Conservation (phyloP, 2,329 filamentous ascomycete genomes). For the Diaporthe destruens region DNA sequence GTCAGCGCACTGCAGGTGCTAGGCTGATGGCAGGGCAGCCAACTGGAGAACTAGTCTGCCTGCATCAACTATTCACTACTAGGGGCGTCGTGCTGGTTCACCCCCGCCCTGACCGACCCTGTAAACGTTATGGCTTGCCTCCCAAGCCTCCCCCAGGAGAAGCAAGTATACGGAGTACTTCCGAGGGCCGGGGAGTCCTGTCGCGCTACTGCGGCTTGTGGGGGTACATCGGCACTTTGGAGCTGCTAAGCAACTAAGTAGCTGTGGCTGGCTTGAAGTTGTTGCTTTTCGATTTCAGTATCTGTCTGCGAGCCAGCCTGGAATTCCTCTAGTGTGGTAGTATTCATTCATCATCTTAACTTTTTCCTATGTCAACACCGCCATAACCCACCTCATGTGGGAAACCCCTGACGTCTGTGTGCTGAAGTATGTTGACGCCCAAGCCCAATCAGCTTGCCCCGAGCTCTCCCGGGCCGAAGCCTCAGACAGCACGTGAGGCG, state of each 20-base stretch:
- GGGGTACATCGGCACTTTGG: conserved; percentile 18
- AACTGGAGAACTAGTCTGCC: conserved; percentile 14
- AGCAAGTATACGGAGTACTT: neutral
- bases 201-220: conserved; percentile 24
- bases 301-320: neutral
- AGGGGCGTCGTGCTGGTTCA: neutral
- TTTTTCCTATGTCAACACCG: neutral
- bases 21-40: conserved; percentile 5
- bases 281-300: neutral
- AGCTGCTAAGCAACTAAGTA: neutral
- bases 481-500: neutral
- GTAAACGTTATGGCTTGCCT: conserved; percentile 3
- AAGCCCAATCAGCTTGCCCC: neutral
- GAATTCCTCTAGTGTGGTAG: neutral
- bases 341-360: neutral
- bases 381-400: neutral
- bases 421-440: neutral
- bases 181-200: neutral
- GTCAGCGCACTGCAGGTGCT: conserved; percentile 16
- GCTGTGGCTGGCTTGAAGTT: neutral
- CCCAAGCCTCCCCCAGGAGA: neutral
- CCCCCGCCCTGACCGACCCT: conserved; percentile 5
- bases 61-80: neutral
- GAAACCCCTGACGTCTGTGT: neutral
- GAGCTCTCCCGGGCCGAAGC: too few species aligned